Conservation (phyloP, 1,139 yeast genomes). For the Zygoascus meyerae region DNA sequence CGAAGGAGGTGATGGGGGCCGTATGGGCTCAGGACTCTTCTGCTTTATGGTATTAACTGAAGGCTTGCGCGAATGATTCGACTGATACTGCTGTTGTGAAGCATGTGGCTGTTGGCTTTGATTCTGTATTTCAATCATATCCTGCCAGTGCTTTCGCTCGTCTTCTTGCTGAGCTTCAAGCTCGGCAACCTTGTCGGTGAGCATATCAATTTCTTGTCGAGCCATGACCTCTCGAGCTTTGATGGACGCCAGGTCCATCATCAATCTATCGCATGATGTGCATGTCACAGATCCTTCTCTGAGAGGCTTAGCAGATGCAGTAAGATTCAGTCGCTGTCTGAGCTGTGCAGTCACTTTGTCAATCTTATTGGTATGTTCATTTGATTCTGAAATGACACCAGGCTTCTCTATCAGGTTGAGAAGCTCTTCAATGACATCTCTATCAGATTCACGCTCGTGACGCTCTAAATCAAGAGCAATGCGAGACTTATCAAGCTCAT, state of each 20-base stretch:
- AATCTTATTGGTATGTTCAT: background rate
- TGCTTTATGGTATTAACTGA: no score
- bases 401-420: constrained; percentile 13
- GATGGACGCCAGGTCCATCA: constrained; percentile 30
- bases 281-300: constrained; percentile 12
- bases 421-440: constrained; percentile 14
- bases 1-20: background rate
- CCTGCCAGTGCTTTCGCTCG: background rate
- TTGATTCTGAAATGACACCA: constrained; percentile 1
- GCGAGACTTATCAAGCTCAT: constrained; percentile 4
- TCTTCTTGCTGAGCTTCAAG: constrained; percentile 3
- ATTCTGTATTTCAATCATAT: background rate
- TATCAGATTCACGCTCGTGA: constrained; percentile 18
- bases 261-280: constrained; percentile 27
- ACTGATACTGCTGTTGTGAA: background rate
- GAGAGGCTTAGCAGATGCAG: background rate
- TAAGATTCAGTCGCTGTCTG: constrained; percentile 11
- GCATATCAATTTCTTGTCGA: constrained; percentile 30
- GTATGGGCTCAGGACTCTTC: no score
- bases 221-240: constrained; percentile 31
- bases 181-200: constrained; percentile 23
- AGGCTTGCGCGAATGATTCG: background rate
- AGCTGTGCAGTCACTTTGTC: constrained; percentile 7
- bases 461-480: constrained; percentile 17
- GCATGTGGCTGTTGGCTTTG: background rate